Base-by-base conservation (phyloP, 2,329 filamentous ascomycete genomes). In the Talaromyces islandicus region DNA sequence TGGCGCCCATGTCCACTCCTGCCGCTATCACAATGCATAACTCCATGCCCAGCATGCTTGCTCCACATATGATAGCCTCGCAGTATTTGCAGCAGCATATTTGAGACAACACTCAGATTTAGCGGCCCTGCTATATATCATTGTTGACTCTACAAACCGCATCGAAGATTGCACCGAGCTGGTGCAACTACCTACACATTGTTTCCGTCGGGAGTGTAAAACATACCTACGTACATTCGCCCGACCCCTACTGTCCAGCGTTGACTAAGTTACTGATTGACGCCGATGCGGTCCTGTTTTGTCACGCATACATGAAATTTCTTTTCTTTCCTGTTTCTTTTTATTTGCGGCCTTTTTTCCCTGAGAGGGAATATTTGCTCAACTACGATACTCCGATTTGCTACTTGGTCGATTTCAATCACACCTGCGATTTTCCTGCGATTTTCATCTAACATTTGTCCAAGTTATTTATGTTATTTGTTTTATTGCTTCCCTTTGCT, bases 31-130 rank as follows among this genome's bases (percentile, higher is more conserved):
- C 63, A 27, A 71, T 75, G 61, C 68, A 71, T 19, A 68, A 74
- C n/a, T 67, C 71, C n/a, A 71, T 77, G 65, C 67, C 73, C 7
- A 69, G 67, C n/a, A 76, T 78, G 71, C 68, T 74, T 43, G 68
- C 70, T 21, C 62, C 75, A 30, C 75, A 77, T 55, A 76, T 77
- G 74, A 75, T 78, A 54, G 69, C 74, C 12, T 73, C 75, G 53
- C 75, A 77, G 59, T 71, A 77, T 54, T 64, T 78, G 51, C 75
- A 77, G 60, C 75, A 77, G 64, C 75, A 75, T 17, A 52, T 52
- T 52, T 52, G 48, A 52, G 21, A 29, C 67, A 71, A 61, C 7
- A 21, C 51, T 19, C 38, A 25, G 21, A 19, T 48, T 21, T 24
- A 57, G n/a, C 43, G 12, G 43, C 7, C 43, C 11, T 21, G 10